These are phyloP conservation scores for Viola pubescens DNA, from an alignment of 441 rosid species.

Conservation along the genomic window DNA sequence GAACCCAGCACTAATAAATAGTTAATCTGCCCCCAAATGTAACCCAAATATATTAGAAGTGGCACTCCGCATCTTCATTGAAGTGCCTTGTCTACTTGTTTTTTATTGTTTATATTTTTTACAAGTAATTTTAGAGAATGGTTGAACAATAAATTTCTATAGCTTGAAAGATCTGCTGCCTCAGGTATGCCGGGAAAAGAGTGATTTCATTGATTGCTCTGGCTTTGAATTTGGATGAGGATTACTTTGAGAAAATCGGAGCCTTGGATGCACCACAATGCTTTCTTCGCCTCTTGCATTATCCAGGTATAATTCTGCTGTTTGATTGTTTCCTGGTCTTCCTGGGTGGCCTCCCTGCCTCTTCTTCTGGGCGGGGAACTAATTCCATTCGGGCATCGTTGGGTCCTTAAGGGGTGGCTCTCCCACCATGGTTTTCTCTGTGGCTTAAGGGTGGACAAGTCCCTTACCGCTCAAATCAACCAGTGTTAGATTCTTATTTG, in stretches of 20 bases:
- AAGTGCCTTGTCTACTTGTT: background rate
- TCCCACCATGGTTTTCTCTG: too few species aligned
- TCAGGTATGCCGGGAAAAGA: conserved; percentile 47
- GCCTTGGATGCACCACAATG: conserved; percentile 40
- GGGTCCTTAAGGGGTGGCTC: too few species aligned
- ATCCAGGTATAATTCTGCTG: conserved; percentile 46
- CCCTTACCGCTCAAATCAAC: too few species aligned
- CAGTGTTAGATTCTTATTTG: too few species aligned
- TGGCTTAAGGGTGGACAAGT: too few species aligned
- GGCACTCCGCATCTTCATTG: background rate
- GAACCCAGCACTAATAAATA: too few species aligned
- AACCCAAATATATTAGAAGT: too few species aligned
- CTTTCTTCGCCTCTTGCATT: conserved; percentile 59
- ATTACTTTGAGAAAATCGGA: conserved; percentile 56
- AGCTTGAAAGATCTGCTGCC: conserved; percentile 16
- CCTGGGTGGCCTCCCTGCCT: too few species aligned
- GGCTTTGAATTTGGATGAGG: conserved; percentile 58
- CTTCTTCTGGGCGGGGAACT: too few species aligned
- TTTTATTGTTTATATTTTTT: background rate
- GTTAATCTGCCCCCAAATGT: too few species aligned
- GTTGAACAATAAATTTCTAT: background rate
- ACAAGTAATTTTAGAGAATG: background rate
- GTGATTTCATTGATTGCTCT: conserved; percentile 55
- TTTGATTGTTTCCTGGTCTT: background rate
- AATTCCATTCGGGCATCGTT: background rate